Evolutionary conservation across 345 rosid genomes (phyloP), one percentile per base, ranked within the genome.

Genomic region (Salix brachista): DNA sequence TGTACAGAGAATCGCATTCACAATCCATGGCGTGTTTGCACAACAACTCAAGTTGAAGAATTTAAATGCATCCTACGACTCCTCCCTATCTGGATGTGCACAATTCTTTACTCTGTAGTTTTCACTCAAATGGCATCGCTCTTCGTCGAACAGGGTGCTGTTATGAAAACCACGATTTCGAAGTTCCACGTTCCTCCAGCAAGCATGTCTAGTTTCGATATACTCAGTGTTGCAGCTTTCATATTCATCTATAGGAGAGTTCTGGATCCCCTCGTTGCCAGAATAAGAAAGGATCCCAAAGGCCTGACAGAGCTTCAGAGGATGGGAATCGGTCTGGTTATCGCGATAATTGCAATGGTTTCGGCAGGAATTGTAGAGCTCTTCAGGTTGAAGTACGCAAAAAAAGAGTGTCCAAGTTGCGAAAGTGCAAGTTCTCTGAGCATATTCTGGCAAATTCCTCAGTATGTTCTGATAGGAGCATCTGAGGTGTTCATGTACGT

Each of bases 401-500:
- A 23, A 14, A 72, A 61, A 34, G 70, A 61, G 3, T 70, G 83
- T 18, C 18, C 36, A 0, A 18, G 12, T 8, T 80, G 83, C 48
- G 36, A 64, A 23, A 39, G 66, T 28, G 39, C 34, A 11, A 80
- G 80, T 65, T 81, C 84, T 14, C 28, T 78, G 61, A 82, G 85
- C 77, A 82, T 82, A 56, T 71, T 82, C 1, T 82, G 85, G 85
- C 85, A 77, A 41, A 58, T 73, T 37, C 84, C 84, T 28, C 84
- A 81, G 19, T 81, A 81, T 52, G 75, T 56, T 6, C 71, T 81
- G 42, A 65, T 82, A 34, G 85, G 85, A 58, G 85, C 85, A 14
- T 82, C 85, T 1, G 85, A 82, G 68, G 85, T 82, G 54, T 82
- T 82, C 71, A 82, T 82, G 85, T 79, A 79, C 6, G 85, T 81